These are phyloP conservation scores for Ceratocystis cacaofunesta DNA, from an alignment of 2,329 filamentous ascomycete species.

Conservation along the genomic window DNA sequence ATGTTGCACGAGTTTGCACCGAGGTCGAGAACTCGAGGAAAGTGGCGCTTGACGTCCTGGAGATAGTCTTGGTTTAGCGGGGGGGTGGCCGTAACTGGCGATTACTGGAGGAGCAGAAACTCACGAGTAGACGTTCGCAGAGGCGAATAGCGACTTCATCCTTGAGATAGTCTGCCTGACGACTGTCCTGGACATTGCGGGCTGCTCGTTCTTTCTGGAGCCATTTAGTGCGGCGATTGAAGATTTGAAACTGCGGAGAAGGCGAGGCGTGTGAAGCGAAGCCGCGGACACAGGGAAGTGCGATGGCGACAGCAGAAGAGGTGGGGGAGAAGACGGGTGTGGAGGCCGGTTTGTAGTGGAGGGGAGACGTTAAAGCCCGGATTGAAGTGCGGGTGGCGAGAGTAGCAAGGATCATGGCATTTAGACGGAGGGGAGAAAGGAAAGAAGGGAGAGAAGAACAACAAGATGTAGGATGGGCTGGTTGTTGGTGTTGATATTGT, in stretches of 20 bases:
- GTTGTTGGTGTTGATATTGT: not conserved
- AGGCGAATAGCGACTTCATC: conserved; percentile 79
- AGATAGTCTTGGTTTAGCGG: not conserved
- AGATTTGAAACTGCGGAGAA: conserved; percentile 57
- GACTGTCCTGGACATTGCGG: conserved; percentile 50
- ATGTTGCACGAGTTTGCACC: conserved; percentile 95
- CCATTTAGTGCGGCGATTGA: conserved; percentile 78
- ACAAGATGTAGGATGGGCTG: not conserved
- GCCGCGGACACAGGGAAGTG: not conserved
- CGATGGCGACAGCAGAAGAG: not conserved
- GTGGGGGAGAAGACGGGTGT: not conserved
- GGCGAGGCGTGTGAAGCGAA: conserved; percentile 14
- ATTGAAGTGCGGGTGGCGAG: not conserved
- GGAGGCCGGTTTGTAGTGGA: not conserved
- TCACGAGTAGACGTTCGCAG: conserved; percentile 68
- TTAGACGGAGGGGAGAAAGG: not conserved
- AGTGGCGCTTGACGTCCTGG: conserved; percentile 82
- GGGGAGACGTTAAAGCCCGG: not conserved
- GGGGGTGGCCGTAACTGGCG: not conserved
- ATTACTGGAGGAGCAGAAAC: conserved; percentile 11
- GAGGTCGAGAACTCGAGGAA: conserved; percentile 73
- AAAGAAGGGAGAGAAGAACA: not conserved
- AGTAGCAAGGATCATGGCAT: conserved; percentile 6
- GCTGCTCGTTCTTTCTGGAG: conserved; percentile 82
- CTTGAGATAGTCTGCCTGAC: conserved; percentile 79